These are phyloP conservation scores for Cordia subcordata DNA, from an alignment of 257 asterid species.

Conservation along the genomic window DNA sequence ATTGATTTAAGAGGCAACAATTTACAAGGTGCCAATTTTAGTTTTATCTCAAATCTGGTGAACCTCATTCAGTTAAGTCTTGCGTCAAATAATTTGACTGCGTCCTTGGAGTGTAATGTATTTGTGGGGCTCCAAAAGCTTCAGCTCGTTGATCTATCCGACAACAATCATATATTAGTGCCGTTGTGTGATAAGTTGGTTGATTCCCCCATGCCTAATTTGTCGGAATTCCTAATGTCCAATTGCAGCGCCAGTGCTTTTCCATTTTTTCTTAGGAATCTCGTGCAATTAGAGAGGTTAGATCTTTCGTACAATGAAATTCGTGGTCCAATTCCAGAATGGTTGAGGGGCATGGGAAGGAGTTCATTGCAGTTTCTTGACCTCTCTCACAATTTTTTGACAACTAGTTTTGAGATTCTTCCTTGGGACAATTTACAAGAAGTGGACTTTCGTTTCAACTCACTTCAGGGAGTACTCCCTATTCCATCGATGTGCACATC, in stretches of 20 bases:
- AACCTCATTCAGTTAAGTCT: rapidly evolving
- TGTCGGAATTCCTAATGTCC: neutral
- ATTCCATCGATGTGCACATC: too few species aligned
- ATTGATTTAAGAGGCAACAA: neutral
- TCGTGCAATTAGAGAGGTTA: neutral
- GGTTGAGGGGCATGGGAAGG: neutral
- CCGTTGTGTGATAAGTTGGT: too few species aligned
- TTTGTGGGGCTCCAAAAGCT: neutral
- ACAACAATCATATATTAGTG: neutral
- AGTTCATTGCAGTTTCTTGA: neutral
- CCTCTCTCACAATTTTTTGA: neutral
- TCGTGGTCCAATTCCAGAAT: neutral
- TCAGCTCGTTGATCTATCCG: neutral
- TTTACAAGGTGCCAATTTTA: neutral
- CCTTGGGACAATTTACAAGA: too few species aligned
- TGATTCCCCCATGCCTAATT: neutral
- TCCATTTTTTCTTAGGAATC: neutral
- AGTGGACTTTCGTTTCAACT: too few species aligned
- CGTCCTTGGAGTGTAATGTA: neutral
- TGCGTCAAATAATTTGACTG: neutral
- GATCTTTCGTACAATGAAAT: conserved; percentile 4
- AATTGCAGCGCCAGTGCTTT: neutral
- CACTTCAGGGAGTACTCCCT: too few species aligned
- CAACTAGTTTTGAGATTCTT: too few species aligned
- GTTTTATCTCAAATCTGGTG: neutral